phyloP scores from a whole-genome alignment of 345 rosid species.

The Reutealis trisperma region DNA sequence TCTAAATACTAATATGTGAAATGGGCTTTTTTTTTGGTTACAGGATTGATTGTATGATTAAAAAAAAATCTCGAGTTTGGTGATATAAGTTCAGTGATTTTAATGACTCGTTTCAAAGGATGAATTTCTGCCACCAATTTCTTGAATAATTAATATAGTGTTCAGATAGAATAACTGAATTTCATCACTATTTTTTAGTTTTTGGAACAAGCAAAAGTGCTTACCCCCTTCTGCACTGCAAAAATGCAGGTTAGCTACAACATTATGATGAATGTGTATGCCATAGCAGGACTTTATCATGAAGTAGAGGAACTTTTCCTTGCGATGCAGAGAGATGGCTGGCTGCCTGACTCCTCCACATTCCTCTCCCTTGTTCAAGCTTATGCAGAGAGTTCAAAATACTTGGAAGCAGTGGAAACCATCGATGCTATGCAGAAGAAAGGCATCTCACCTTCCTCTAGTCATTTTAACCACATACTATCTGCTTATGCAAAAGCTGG shows the following conservation, averaged over 20 bases:
- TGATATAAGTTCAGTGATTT: background rate
- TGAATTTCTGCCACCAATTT: background rate
- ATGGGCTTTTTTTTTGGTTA: background rate
- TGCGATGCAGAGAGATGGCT: slow-evolving; percentile 61
- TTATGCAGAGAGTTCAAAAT: slow-evolving; percentile 52
- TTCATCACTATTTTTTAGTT: slow-evolving; percentile 2
- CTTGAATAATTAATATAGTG: background rate
- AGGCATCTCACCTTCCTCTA: slow-evolving; percentile 48
- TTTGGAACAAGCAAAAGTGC: background rate
- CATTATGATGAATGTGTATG: slow-evolving; percentile 56
- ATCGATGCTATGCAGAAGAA: slow-evolving; percentile 50
- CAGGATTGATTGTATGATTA: background rate
- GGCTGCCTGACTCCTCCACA: slow-evolving; percentile 45
- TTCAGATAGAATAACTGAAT: background rate
- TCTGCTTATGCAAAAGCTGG: slow-evolving; percentile 58
- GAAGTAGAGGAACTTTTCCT: slow-evolving; percentile 57
- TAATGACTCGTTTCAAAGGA: background rate
- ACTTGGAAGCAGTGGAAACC: slow-evolving; percentile 59
- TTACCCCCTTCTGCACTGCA: slow-evolving; percentile 15
- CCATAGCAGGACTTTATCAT: slow-evolving; percentile 40
- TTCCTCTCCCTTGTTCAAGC: slow-evolving; percentile 62
- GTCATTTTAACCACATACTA: slow-evolving; percentile 58
- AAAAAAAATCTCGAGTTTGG: background rate
- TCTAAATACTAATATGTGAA: background rate
- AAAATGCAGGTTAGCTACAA: slow-evolving; percentile 72